These are phyloP conservation scores for Fusarium oligoseptatum DNA, from an alignment of 2,329 filamentous ascomycete genomes.

Conservation along the genomic window DNA sequence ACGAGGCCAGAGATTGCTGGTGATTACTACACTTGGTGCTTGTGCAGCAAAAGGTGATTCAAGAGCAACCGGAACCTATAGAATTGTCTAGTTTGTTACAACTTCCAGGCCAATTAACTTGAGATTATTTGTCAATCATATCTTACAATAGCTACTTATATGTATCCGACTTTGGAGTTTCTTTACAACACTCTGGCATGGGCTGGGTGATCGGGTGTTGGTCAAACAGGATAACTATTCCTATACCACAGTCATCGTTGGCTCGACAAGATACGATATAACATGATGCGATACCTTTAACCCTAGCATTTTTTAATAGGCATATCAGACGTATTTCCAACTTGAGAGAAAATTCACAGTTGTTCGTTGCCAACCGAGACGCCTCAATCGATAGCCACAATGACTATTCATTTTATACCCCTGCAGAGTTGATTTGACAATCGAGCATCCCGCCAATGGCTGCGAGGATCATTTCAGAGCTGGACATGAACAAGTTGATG, in stretches of 20 bases:
- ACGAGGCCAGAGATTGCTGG: not conserved
- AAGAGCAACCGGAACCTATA: not conserved
- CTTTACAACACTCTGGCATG: not conserved
- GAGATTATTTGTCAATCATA: not conserved
- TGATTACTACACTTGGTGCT: not conserved
- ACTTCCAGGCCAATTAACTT: not conserved
- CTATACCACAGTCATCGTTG: not conserved
- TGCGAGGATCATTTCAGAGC: not conserved
- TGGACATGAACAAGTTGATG: not conserved
- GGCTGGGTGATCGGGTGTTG: not conserved
- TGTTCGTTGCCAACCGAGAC: not conserved
- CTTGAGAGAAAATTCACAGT: not conserved
- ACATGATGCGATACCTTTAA: not conserved
- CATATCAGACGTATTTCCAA: not conserved
- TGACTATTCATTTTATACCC: not conserved
- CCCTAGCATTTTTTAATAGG: not conserved
- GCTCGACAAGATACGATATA: not conserved
- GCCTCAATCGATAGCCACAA: not conserved
- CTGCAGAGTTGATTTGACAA: not conserved
- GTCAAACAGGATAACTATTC: not conserved
- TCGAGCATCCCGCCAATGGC: not conserved
- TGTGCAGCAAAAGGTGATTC: not conserved
- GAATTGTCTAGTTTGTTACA: not conserved
- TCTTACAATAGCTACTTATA: not conserved
- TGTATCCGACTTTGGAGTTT: no score